Percentiles rank a stretch among this genome's conserved stretches.
Evolutionary conservation across 371 early-diverging fungal genomes (phyloP).

Genomic region (Zopfochytrium polystomum): DNA sequence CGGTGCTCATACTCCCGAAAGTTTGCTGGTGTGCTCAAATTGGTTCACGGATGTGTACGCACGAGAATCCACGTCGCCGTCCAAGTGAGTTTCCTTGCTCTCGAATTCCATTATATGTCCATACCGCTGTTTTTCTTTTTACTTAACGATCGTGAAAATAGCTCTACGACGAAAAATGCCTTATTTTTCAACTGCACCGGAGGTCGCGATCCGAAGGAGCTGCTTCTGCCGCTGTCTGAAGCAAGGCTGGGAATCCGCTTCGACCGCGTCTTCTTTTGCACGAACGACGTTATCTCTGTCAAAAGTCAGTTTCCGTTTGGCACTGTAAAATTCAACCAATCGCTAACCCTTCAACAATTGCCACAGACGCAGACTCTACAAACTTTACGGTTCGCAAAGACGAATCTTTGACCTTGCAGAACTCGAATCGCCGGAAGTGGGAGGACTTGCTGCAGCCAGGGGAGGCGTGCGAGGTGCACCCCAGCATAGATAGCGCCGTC

Average conservation of each 20-base stretch:
- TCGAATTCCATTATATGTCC: neutral
- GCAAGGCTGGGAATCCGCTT: neutral
- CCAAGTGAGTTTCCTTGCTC: neutral
- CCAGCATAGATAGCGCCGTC: neutral
- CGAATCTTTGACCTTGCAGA: neutral
- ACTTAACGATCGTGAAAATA: neutral
- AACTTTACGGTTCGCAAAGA: neutral
- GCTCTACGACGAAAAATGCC: slow-evolving; percentile 5
- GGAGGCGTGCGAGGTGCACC: neutral
- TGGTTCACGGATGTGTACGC: slow-evolving; percentile 61
- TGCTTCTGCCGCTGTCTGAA: slow-evolving; percentile 45
- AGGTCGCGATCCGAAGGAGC: slow-evolving; percentile 62
- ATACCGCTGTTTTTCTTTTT: neutral
- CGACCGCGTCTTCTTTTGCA: neutral
- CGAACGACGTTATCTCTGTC: slow-evolving; percentile 2
- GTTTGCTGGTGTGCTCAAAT: slow-evolving; percentile 65
- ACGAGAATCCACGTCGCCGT: neutral
- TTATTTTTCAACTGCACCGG: slow-evolving; percentile 87
- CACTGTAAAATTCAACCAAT: neutral
- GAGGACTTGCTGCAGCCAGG: neutral
- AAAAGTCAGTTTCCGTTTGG: neutral
- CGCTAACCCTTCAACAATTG: neutral
- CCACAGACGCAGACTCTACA: neutral
- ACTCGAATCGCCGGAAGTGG: neutral
- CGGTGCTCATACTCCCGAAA: slow-evolving; percentile 93